phyloP scores from a whole-genome alignment of 2,329 filamentous ascomycete species.

The Colletotrichum euphorbiae region DNA sequence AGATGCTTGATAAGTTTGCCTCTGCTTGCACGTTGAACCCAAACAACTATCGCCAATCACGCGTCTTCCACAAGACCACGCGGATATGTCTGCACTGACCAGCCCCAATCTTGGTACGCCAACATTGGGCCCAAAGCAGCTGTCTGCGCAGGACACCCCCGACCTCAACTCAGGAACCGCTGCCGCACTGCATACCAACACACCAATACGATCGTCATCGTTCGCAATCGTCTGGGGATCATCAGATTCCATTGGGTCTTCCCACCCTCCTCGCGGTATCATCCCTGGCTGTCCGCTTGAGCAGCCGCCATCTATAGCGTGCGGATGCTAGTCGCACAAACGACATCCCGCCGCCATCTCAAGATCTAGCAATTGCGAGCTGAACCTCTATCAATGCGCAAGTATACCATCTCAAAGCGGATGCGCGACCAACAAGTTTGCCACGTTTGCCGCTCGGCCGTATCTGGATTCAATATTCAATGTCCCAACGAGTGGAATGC shows the following conservation, averaged over 20 bases:
- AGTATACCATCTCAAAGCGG: background rate
- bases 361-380: background rate
- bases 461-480: slow-evolving; percentile 7
- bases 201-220: slow-evolving; percentile 23
- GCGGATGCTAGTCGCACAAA: slow-evolving; percentile 5
- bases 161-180: slow-evolving; percentile 13
- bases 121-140: background rate
- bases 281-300: slow-evolving; percentile 29
- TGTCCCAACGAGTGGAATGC: background rate
- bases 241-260: slow-evolving; percentile 26
- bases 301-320: background rate
- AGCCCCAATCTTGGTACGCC: slow-evolving; percentile 5
- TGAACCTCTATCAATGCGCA: background rate
- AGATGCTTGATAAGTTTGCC: slow-evolving; percentile 24
- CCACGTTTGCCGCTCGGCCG: slow-evolving; percentile 15
- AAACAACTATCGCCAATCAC: slow-evolving; percentile 24
- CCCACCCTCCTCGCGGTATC: slow-evolving; percentile 18
- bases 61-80: slow-evolving; percentile 18
- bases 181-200: slow-evolving; percentile 1
- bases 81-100: slow-evolving; percentile 13
- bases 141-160: background rate
- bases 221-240: background rate
- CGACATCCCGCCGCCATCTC: background rate
- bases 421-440: background rate
- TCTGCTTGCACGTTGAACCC: slow-evolving; percentile 1